Evolutionary conservation across 345 rosid genomes (phyloP).

Genomic region (Acer campestre): DNA sequence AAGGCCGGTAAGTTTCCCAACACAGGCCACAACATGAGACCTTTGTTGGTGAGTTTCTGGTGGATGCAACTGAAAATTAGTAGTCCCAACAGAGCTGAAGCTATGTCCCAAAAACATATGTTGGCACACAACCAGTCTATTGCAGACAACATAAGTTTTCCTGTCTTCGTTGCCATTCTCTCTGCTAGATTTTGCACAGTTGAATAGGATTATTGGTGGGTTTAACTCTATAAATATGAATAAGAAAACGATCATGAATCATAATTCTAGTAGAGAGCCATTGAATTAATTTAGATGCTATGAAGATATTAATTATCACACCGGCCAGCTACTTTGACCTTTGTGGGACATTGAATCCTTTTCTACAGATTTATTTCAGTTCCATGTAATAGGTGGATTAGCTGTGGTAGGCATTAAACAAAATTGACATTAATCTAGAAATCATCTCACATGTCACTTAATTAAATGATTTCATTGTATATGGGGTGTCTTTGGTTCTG

Average conservation of each 20-base stretch:
- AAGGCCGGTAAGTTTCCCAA: conserved; percentile 54
- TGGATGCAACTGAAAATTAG: conserved; percentile 51
- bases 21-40: conserved; percentile 69
- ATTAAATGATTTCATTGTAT: background rate
- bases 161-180: conserved; percentile 9
- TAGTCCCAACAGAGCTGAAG: conserved; percentile 44
- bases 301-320: conserved; percentile 5
- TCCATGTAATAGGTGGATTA: background rate
- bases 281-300: background rate
- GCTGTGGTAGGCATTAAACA: background rate
- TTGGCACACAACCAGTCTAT: conserved; percentile 26
- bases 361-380: background rate
- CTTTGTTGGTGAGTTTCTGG: conserved; percentile 53
- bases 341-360: background rate
- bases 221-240: background rate
- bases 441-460: background rate
- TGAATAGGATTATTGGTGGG: background rate
- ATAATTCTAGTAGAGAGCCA: background rate
- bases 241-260: background rate
- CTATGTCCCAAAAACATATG: conserved; percentile 44
- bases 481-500: background rate
- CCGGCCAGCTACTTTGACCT: conserved; percentile 11
- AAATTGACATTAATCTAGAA: background rate
- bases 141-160: conserved; percentile 15
- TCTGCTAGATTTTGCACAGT: background rate